Evolutionary conservation across 768 basidiomycete genomes (phyloP), one percentile per base, ranked within the genome.

Genomic region (Leucocoprinus birnbaumii): DNA sequence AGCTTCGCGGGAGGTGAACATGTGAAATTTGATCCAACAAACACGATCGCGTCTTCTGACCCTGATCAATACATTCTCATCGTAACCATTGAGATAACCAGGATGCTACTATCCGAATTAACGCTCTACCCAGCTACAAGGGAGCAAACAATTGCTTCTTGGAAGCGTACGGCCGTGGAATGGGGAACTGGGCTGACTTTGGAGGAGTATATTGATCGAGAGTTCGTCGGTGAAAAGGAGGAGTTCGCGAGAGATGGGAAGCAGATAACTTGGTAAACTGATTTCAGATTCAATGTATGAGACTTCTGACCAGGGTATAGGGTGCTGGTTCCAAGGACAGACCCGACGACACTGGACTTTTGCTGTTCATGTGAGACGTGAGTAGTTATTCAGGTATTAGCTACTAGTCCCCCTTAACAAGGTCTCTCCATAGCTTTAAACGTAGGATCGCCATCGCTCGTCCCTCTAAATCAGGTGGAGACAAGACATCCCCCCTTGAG

Each of bases 301-400:
- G 7, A 56, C 21, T 22, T 44, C 44, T 48, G 27, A 40, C 43
- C 3, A 7, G 25, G 8, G 14, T 41, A 31, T 52, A 86, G 85
- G 85, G 79, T 87, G 7, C 68, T 87, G 13, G 82, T 78, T 27
- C 79, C 78, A 1, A 71, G 83, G 45, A 69, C 72, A 46, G 65
- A 81, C 52, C 78, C 83, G 0, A 65, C 68, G 3, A 76, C 80
- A 2, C 58, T 84, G 3, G 74, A 82, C 48, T 86, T 85, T 61
- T 64, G 80, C 61, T 84, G 78, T 61, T 76, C 84, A 18, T 85
- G 84, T 61, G 79, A 83, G 70, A 85, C 82, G 86, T 86, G 60
- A 62, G 76, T 71, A 9, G 42, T 53, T 25, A 22, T 0, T 3
- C 35, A 21, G 8, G 22, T 38, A 13, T 25, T 11, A 1, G 22